Percentiles rank a stretch among this genome's conserved stretches.
Conservation (phyloP, 2,329 filamentous ascomycete genomes). For the Epichloe hybrida region DNA sequence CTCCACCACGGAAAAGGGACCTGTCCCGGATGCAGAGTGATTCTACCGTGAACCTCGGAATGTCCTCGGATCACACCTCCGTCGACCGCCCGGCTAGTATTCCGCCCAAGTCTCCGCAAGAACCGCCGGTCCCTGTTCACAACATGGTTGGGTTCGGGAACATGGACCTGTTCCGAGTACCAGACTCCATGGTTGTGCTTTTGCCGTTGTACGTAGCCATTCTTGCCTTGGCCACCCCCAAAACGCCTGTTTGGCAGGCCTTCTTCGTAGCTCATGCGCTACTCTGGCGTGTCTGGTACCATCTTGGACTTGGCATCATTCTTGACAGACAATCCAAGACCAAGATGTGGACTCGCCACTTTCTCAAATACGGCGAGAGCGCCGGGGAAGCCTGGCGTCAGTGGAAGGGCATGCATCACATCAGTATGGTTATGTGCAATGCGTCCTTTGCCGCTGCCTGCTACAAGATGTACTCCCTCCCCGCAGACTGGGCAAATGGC, state of each 20-base stretch:
- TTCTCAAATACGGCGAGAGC: slow-evolving; percentile 89
- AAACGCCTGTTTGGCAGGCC: slow-evolving; percentile 59
- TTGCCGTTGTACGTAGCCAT: slow-evolving; percentile 62
- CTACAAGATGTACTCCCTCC: slow-evolving; percentile 93
- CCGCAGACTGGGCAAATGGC: slow-evolving; percentile 76
- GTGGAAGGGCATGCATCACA: slow-evolving; percentile 92
- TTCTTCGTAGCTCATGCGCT: slow-evolving; percentile 73
- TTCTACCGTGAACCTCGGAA: slow-evolving; percentile 14
- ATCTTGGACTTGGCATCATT: slow-evolving; percentile 72
- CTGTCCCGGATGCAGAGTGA: slow-evolving; percentile 21
- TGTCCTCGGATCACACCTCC: slow-evolving; percentile 10
- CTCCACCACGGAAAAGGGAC: slow-evolving; percentile 53
- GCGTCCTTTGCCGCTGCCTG: slow-evolving; percentile 78
- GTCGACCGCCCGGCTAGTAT: slow-evolving; percentile 14
- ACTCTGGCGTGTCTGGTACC: slow-evolving; percentile 83
- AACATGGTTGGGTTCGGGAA: slow-evolving; percentile 73
- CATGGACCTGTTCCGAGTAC: slow-evolving; percentile 76
- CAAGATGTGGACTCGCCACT: slow-evolving; percentile 95
- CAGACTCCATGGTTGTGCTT: slow-evolving; percentile 69
- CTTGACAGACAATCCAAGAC: slow-evolving; percentile 74
- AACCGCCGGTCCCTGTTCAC: slow-evolving; percentile 55
- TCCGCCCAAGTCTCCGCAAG: slow-evolving; percentile 12
- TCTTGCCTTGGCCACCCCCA: slow-evolving; percentile 63
- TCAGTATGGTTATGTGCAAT: slow-evolving; percentile 85
- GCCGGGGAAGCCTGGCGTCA: slow-evolving; percentile 92